A percentile compares a stretch with the other conserved stretches of the same genome.
phyloP scores from a whole-genome alignment of 1,284 basidiomycete species.

The Irpex lacteus region DNA sequence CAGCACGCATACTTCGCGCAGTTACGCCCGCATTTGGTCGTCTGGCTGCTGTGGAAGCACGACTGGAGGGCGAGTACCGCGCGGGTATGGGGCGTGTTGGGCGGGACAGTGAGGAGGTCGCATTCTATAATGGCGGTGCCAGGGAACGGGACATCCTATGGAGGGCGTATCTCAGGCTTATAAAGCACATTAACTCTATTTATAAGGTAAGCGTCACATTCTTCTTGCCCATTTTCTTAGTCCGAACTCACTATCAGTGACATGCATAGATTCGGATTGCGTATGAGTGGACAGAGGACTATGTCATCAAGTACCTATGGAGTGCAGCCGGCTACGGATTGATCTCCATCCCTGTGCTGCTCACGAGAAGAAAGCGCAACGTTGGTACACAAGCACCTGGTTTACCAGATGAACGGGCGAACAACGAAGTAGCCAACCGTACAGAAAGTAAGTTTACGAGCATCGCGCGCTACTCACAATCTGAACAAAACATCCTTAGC shows the following conservation, averaged over 20 bases:
- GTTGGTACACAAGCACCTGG: slow-evolving; percentile 40
- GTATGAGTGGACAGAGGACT: slow-evolving; percentile 91
- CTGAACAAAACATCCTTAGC: slow-evolving; percentile 40
- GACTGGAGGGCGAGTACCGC: slow-evolving; percentile 87
- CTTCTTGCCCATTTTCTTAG: not conserved
- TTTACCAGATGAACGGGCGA: slow-evolving; percentile 8
- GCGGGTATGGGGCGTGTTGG: slow-evolving; percentile 87
- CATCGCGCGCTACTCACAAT: not conserved
- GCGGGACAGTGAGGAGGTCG: slow-evolving; percentile 92
- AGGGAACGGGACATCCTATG: slow-evolving; percentile 85
- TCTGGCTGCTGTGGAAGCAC: slow-evolving; percentile 87
- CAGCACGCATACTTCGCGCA: slow-evolving; percentile 77
- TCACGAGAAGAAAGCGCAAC: slow-evolving; percentile 45
- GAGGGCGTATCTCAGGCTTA: slow-evolving; percentile 76
- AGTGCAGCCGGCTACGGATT: slow-evolving; percentile 86
- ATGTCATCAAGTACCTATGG: slow-evolving; percentile 94
- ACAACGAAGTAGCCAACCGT: slow-evolving; percentile 26
- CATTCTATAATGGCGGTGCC: slow-evolving; percentile 92
- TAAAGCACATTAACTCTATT: slow-evolving; percentile 89
- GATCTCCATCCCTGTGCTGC: slow-evolving; percentile 85
- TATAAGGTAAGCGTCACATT: slow-evolving; percentile 63
- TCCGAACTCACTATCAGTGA: not conserved
- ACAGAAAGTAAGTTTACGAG: slow-evolving; percentile 43
- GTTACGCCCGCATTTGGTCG: slow-evolving; percentile 95
- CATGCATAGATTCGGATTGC: slow-evolving; percentile 66